Evolutionary conservation across 2,329 filamentous ascomycete genomes (phyloP), one percentile per base, ranked within the genome.

Genomic region (Chaetomium strumarium): DNA sequence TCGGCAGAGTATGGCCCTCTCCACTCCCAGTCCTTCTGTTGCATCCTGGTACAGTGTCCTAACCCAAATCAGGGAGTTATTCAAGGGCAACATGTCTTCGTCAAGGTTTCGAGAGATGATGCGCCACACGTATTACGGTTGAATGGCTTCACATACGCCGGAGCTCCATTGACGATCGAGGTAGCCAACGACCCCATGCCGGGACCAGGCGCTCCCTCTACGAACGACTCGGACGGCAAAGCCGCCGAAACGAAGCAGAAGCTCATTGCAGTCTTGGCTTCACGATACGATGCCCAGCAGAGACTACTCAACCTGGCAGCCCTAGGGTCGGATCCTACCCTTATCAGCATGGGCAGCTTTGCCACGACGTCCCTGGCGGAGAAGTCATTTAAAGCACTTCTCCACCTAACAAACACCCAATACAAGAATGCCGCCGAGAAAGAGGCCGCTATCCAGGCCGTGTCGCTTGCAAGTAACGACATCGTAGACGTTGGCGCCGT

Each of bases 331-430:
- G 92, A 97, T 62, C 72, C 81, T 2, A 80, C 84, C 53, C 78
- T 97, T 5, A 75, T 83, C 49, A 75, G 79, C 39, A 83, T 90
- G 69, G 88, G 88, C 36, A 86, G 92, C 63, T 90, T 95, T 66
- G 79, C 83, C 56, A 81, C 75, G 54, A 80, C 79, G 53, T 82
- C 85, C 3, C 84, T 84, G 1, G 83, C 87, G 42, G 80, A 86
- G 58, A 99, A 96, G 68, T 88, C 96, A 57, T 96, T 97, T 71
- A 88, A 88, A 48, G 92, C 88, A 1, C 76, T 97, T 56, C 95
- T 97, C 88, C 83, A 82, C 54, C 84, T 96, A 43, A 90, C 88
- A 66, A 84, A 95, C 49, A 74, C 81, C 55, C 79, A 86, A 16
- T 95, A 96, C 72, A 84, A 85, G 60, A 84, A 79, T 2, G 66